Conservation (phyloP, 2,329 filamentous ascomycete species). For the Fusarium setosum region DNA sequence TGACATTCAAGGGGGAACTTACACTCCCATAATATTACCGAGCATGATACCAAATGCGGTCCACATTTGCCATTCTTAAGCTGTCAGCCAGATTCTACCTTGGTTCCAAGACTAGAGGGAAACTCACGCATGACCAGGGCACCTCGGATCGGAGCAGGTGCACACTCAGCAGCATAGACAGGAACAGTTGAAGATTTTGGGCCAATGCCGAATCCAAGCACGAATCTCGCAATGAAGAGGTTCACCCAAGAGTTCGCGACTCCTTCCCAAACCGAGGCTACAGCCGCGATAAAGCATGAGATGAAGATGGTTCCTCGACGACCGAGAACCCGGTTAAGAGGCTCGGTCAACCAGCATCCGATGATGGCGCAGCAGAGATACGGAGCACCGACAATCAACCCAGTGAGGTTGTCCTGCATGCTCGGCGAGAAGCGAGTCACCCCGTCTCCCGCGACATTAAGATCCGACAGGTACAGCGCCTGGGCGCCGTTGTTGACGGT, state of each 20-base stretch:
- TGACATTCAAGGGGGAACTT: neutral
- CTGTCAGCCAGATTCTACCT: no score
- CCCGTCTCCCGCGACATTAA: neutral
- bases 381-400: neutral
- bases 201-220: neutral
- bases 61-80: neutral
- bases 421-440: neutral
- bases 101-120: neutral
- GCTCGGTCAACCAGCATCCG: conserved; percentile 5
- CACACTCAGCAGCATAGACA: conserved; percentile 2
- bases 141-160: neutral
- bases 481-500: conserved; percentile 1
- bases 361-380: conserved; percentile 4
- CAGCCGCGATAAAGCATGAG: neutral
- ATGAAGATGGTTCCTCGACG: conserved; percentile 1
- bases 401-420: conserved; percentile 1
- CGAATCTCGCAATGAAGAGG: neutral
- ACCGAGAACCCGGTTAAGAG: neutral
- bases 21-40: conserved; percentile 5
- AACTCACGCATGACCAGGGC: neutral
- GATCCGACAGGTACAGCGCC: neutral
- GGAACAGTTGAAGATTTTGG: conserved; percentile 1
- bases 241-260: neutral
- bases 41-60: conserved; percentile 2
- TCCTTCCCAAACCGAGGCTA: neutral